phyloP scores from a whole-genome alignment of 345 rosid genomes.

The Syzygium aqueum region DNA sequence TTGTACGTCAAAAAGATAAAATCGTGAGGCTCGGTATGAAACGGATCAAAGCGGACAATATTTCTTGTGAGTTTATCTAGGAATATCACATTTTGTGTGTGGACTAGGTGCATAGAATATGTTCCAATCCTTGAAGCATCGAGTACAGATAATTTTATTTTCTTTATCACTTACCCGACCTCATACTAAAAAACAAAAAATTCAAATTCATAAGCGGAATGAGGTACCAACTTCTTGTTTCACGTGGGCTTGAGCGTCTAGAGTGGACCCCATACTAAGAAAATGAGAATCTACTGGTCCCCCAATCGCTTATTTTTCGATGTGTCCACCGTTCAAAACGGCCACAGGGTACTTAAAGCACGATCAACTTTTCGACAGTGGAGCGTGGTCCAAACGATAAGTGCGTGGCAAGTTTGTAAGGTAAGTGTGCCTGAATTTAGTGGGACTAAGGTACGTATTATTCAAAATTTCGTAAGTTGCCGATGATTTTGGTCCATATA shows the following conservation, averaged over 20 bases:
- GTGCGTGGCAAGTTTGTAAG: accelerated
- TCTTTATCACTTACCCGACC: neutral
- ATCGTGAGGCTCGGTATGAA: too few relatives aligned
- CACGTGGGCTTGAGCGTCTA: too few relatives aligned
- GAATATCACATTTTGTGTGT: too few relatives aligned
- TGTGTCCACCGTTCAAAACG: neutral
- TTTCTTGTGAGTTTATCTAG: too few relatives aligned
- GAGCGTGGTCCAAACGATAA: accelerated
- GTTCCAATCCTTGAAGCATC: too few relatives aligned
- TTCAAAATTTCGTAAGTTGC: neutral
- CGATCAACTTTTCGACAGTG: accelerated
- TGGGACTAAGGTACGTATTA: neutral
- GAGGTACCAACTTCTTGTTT: too few relatives aligned
- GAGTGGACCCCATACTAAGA: neutral
- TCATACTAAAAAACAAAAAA: neutral
- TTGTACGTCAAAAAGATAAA: too few relatives aligned
- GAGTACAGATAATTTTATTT: neutral
- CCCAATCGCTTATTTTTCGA: neutral
- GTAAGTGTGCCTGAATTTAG: neutral
- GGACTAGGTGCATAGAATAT: neutral
- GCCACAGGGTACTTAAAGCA: neutral
- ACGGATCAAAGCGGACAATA: too few relatives aligned
- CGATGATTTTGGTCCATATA: neutral
- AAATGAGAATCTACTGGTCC: neutral
- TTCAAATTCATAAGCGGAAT: neutral